Evolutionary conservation across 768 basidiomycete genomes (phyloP).

Genomic region (Flagelloscypha sp.): DNA sequence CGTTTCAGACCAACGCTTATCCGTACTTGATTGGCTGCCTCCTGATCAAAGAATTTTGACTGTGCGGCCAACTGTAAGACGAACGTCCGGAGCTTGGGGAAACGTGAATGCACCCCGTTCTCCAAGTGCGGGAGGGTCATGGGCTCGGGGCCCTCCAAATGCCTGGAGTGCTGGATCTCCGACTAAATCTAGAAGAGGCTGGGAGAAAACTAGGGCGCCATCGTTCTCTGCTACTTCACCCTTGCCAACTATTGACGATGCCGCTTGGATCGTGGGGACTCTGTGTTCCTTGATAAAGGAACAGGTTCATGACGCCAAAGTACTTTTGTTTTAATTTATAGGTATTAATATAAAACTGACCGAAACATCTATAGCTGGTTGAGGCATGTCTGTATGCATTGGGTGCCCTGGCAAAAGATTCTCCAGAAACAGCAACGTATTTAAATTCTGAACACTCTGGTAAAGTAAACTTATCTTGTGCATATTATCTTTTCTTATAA

Average conservation of each 20-base stretch:
- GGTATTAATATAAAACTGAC: not conserved
- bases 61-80: too few species aligned
- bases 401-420: conserved; percentile 61
- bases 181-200: conserved; percentile 54
- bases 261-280: conserved; percentile 45
- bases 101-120: too few species aligned
- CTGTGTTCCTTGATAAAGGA: conserved; percentile 39
- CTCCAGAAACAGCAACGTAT: too few species aligned
- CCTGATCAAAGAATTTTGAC: conserved; percentile 41
- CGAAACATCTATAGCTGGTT: conserved; percentile 36
- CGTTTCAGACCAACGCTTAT: conserved; percentile 36
- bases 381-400: conserved; percentile 60
- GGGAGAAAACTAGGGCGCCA: conserved; percentile 57
- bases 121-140: too few species aligned
- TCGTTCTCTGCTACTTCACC: too few species aligned
- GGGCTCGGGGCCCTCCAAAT: too few species aligned
- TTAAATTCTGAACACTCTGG: too few species aligned
- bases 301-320: conserved; percentile 37
- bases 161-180: too few species aligned
- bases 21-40: conserved; percentile 57
- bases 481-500: conserved; percentile 5
- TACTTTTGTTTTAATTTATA: not conserved
- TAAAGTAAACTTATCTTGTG: too few species aligned
- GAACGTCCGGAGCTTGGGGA: too few species aligned
- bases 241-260: conserved; percentile 3